Conservation (phyloP, 2,329 filamentous ascomycete species). For the Penicillium sp. region DNA sequence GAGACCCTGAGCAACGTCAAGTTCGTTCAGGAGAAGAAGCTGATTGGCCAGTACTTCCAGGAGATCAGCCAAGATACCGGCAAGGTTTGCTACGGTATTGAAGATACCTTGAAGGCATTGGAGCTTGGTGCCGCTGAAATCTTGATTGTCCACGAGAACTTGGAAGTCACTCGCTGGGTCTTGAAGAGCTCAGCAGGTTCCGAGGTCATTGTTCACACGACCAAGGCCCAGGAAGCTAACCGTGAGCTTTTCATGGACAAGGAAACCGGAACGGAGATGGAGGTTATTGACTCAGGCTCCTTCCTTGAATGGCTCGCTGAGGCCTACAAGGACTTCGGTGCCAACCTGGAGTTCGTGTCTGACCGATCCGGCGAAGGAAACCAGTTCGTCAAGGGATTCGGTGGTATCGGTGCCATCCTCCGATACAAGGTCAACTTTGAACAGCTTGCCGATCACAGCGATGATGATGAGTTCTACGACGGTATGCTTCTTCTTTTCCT, state of each 20-base stretch:
- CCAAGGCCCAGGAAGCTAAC: slow-evolving; percentile 77
- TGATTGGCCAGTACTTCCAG: slow-evolving; percentile 98
- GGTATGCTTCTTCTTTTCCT: slow-evolving; percentile 42
- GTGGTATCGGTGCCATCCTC: slow-evolving; percentile 94
- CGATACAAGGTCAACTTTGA: slow-evolving; percentile 99
- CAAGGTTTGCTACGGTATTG: slow-evolving; percentile 95
- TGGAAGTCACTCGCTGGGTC: slow-evolving; percentile 89
- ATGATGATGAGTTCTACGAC: slow-evolving; percentile 92
- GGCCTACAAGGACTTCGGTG: slow-evolving; percentile 97
- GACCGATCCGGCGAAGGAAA: slow-evolving; percentile 97
- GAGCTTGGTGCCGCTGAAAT: slow-evolving; percentile 94
- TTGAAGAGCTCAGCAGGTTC: slow-evolving; percentile 74
- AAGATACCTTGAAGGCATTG: slow-evolving; percentile 94
- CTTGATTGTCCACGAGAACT: slow-evolving; percentile 94
- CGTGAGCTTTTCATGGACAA: slow-evolving; percentile 91
- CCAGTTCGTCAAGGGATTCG: slow-evolving; percentile 99
- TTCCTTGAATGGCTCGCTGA: slow-evolving; percentile 99
- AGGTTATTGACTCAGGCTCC: slow-evolving; percentile 78
- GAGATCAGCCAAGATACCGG: slow-evolving; percentile 98
- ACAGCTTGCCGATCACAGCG: slow-evolving; percentile 87
- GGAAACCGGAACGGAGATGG: slow-evolving; percentile 96
- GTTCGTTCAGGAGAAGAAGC: slow-evolving; percentile 99
- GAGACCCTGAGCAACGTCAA: slow-evolving; percentile 99
- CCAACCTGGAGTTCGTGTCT: slow-evolving; percentile 92
- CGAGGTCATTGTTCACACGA: slow-evolving; percentile 80